Base-by-base conservation (phyloP, 306 rosid genomes). In the Vigna unguiculata region DNA sequence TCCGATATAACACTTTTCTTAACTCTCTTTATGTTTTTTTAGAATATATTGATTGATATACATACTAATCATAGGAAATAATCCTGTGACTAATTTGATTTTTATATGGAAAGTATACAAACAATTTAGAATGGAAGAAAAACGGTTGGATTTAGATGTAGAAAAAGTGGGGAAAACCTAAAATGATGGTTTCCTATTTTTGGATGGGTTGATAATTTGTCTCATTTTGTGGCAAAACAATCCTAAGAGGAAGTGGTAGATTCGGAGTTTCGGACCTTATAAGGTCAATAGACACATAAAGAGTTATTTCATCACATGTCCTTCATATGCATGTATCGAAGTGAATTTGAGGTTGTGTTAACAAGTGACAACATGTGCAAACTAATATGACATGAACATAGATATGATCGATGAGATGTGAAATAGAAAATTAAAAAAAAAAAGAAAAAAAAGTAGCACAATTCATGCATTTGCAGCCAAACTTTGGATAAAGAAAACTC, bases 381-480 rank as follows among this genome's bases (percentile, higher is more conserved):
- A 22, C 25, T 74, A 0, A 28, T 60, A 61, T 32, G 63, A 17
- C 30, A 32, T 32, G 36, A 57, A 14, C 9, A 2, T 60, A 15
- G 46, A 45, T 58, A 48, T 54, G 40, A 68, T 19, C 40, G 48
- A 66, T 68, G 54, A 75, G 34, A 52, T 19, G 12, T 53, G 5
- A 8, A 46, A 4, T 40, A 47, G 58, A 43, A 67, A 65, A n/a
- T n/a, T n/a, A n/a, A n/a, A n/a, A n/a, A n/a, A n/a, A n/a, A n/a
- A n/a, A n/a, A n/a, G n/a, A n/a, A 67, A 67, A 38, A 6, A 43
- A 13, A 69, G 5, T 43, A 43, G 48, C 48, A 43, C 46, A 80
- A 36, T 73, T 54, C 79, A 80, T 73, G 83, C 69, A 53, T 73
- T 74, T 54, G 62, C 83, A 45, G 75, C 62, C 79, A 74, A 73